Evolutionary conservation across 495 filamentous ascomycete species (phyloP).

Genomic region (Aspergillus sparsus): DNA sequence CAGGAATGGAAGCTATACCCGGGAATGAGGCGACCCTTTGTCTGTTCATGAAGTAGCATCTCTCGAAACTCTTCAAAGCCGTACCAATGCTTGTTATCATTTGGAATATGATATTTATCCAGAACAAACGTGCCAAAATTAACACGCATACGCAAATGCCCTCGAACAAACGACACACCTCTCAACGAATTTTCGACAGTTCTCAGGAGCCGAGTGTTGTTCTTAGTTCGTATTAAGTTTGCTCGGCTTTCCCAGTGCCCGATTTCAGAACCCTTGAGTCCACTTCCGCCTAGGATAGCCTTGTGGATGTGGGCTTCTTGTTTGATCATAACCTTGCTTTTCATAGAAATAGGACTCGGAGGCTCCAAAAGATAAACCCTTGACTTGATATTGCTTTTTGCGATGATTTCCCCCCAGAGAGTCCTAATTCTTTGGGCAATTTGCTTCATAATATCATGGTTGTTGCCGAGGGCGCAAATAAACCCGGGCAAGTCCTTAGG

Average conservation of each 20-base stretch:
- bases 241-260: slow-evolving; percentile 20
- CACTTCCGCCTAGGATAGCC: slow-evolving; percentile 17
- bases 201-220: slow-evolving; percentile 28
- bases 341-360: slow-evolving; percentile 26
- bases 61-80: slow-evolving; percentile 51
- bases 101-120: slow-evolving; percentile 41
- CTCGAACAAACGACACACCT: slow-evolving; percentile 36
- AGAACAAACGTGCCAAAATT: slow-evolving; percentile 58
- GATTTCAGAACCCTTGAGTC: slow-evolving; percentile 4
- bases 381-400: slow-evolving; percentile 31
- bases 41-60: slow-evolving; percentile 44
- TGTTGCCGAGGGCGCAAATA: slow-evolving; percentile 29
- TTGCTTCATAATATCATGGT: slow-evolving; percentile 27
- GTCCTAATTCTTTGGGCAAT: slow-evolving; percentile 39
- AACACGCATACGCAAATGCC: slow-evolving; percentile 54
- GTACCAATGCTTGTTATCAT: slow-evolving; percentile 36
- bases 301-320: slow-evolving; percentile 20
- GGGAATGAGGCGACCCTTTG: slow-evolving; percentile 39
- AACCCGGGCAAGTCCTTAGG: slow-evolving; percentile 36
- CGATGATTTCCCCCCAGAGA: slow-evolving; percentile 36
- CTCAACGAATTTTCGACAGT: slow-evolving; percentile 34
- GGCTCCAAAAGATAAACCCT: slow-evolving; percentile 46
- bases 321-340: slow-evolving; percentile 21
- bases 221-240: slow-evolving; percentile 26
- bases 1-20: slow-evolving; percentile 32